Conservation (phyloP, 768 basidiomycete species). For the Favolaschia claudopus region DNA sequence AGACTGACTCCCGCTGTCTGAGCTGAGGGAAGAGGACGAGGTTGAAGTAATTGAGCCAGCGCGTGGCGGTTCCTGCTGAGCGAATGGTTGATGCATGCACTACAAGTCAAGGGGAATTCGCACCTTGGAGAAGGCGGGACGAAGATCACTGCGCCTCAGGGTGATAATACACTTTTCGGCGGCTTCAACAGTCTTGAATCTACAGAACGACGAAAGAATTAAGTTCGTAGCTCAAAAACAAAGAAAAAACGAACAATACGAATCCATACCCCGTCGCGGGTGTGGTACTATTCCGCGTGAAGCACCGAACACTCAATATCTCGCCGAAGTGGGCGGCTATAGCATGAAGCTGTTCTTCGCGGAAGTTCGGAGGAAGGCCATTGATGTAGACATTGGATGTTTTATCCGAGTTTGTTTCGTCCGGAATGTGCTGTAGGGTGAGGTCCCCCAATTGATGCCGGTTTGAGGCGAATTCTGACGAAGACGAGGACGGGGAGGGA, state of each 20-base stretch:
- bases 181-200: constrained; percentile 55
- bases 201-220: constrained; percentile 30
- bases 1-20: background rate
- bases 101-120: constrained; percentile 8
- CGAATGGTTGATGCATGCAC: background rate
- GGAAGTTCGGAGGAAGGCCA: constrained; percentile 64
- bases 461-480: constrained; percentile 11
- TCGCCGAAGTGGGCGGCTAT: constrained; percentile 62
- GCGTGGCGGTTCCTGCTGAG: constrained; percentile 7
- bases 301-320: constrained; percentile 66
- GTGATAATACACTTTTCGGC: constrained; percentile 63
- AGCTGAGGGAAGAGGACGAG: constrained; percentile 8
- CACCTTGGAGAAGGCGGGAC: constrained; percentile 70
- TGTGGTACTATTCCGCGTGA: constrained; percentile 64
- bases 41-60: background rate
- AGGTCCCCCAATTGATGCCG: background rate
- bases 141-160: constrained; percentile 63
- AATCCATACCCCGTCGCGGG: constrained; percentile 54
- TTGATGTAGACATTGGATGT: constrained; percentile 73
- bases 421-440: background rate
- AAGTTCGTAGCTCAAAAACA: background rate
- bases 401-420: constrained; percentile 3
- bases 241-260: constrained; percentile 50
- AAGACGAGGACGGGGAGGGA: background rate
- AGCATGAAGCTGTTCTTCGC: constrained; percentile 62